These are phyloP conservation scores for Heritiera littoralis DNA, from an alignment of 345 rosid species.

Conservation along the genomic window DNA sequence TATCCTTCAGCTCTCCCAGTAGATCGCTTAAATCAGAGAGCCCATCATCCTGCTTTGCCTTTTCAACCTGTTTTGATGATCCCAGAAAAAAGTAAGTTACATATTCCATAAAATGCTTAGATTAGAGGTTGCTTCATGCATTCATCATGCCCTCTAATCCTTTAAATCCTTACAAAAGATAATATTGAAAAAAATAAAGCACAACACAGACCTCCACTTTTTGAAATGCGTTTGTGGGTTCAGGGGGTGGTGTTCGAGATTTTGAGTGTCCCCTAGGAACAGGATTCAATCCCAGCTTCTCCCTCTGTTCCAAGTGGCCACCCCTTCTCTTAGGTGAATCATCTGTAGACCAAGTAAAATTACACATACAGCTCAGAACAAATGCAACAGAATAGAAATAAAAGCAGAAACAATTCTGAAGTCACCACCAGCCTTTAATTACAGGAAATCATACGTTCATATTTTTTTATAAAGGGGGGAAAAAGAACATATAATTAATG, in stretches of 20 bases:
- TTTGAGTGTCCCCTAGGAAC: slow-evolving; percentile 50
- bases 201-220: slow-evolving; percentile 72
- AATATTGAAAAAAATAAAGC: background rate
- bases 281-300: slow-evolving; percentile 74
- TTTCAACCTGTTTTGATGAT: slow-evolving; percentile 58
- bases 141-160: background rate
- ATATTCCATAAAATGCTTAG: background rate
- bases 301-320: slow-evolving; percentile 73
- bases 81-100: slow-evolving; percentile 1
- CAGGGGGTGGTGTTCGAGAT: slow-evolving; percentile 44
- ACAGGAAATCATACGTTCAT: background rate
- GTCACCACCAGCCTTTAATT: background rate
- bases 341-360: slow-evolving; percentile 46
- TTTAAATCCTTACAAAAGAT: background rate
- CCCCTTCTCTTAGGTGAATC: slow-evolving; percentile 57
- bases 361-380: background rate
- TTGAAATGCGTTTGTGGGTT: slow-evolving; percentile 65
- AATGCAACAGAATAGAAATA: slow-evolving; percentile 8
- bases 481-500: background rate
- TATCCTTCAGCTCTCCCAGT: slow-evolving; percentile 69
- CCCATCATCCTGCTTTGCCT: slow-evolving; percentile 76
- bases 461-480: background rate
- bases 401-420: background rate
- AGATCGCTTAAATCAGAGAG: slow-evolving; percentile 68
- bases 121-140: background rate